Evolutionary conservation across 129 eudicot genomes (phyloP), one percentile per base, ranked within the genome.

Genomic region (Flaveria robusta): DNA sequence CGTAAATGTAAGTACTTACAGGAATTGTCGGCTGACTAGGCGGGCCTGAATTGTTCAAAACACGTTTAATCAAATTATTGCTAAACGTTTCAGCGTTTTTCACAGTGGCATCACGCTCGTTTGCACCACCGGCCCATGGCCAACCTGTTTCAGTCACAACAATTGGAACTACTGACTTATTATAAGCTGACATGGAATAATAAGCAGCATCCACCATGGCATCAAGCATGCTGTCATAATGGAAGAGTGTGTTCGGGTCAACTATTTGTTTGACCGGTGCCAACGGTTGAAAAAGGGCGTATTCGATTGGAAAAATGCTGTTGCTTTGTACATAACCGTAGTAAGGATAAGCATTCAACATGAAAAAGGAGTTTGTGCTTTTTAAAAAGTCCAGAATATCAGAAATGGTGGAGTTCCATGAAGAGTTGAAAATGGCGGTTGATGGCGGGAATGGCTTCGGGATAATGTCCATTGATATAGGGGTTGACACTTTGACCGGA

Each of bases 161-260:
- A 14, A 92, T 76, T 6, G 96, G 96, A 70, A 92, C 82, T 29
- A 43, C 86, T 1, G 97, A 84, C 19, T 74, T 60, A 34, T 89
- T 89, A 41, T 73, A 77, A 29, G 89, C 86, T 3, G 88, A 83
- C 29, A 92, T 87, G 20, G 97, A 84, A 79, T 81, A 77, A 72
- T 92, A 92, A 71, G 89, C 60, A 60, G 96, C 97, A 79, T 92
- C 97, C 80, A 92, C 88, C 93, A 92, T 85, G 56, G 96, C 91
- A 70, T 92, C 97, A 84, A 92, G 89, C 97, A 92, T 92, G 77
- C 91, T 92, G 51, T 85, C 83, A 70, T 92, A 92, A 62, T 89
- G 96, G 41, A 83, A 86, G 55, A 89, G 85, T 39, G 97, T 92
- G 41, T 89, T 89, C 16, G 97, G 96, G 83, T 92, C 97, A 66